Base-by-base conservation (phyloP, 768 basidiomycete genomes). In the Mycena olivaceomarginata region DNA sequence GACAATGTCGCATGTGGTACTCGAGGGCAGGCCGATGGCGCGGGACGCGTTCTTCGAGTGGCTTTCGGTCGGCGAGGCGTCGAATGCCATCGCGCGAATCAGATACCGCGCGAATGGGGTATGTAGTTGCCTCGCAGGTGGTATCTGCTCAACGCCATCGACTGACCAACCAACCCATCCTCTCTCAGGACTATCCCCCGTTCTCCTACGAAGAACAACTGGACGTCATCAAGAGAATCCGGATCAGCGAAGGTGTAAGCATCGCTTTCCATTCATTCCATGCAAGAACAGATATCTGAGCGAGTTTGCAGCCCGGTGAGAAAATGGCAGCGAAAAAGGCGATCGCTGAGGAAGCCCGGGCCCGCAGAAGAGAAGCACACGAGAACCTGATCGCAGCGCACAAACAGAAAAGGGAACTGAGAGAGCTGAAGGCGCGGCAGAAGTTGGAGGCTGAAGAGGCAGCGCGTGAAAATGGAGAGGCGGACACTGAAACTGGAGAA, bases 71-170 rank as follows among this genome's bases (percentile, higher is more conserved):
- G 67, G 20, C 9, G 51, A 69, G 8, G 74, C 63, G n/a, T 69
- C 74, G 4, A 43, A 43, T 22, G 74, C 68, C 9, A 31, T 75
- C 9, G 74, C 60, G 41, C 74, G 74, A 4, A 43, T 70, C 13
- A 53, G 74, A 46, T 75, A 75, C 63, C 22, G 20, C 20, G 7
- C 20, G 20, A 51, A 65, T 2, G 16, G 25, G 60, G 74, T 75
- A 46, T 3, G 59, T 22, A n/a, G 1, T 20, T 18, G 48, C 18
- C 20, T n/a, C 7, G 40, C 7, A 0, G 43, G 31, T 66, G n/a
- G 46, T 6, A 43, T 7, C 45, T 9, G 7, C 37, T 31, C 25
- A 39, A 43, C 20, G 20, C 11, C 60, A 9, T 3, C 59, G 59
- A 60, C 59, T 60, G 31, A 31, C 31, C 31, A 18, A 43, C 40